These are phyloP conservation scores for Aspergillus cavernicola DNA, from an alignment of 495 filamentous ascomycete species.

Conservation along the genomic window DNA sequence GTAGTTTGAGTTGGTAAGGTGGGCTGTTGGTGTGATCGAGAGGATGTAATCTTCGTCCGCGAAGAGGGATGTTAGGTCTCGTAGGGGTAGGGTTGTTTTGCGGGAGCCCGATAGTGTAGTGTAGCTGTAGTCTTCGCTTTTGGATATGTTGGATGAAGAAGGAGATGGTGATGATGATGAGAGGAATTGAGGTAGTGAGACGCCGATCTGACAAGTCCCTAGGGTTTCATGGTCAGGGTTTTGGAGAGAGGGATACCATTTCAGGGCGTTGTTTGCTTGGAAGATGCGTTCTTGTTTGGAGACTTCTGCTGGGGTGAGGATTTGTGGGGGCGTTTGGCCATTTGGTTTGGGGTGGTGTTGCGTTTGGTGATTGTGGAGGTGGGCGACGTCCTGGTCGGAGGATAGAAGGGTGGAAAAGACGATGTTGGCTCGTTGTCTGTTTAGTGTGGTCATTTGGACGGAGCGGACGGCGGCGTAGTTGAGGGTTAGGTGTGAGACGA, in stretches of 20 bases:
- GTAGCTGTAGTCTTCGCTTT: neutral
- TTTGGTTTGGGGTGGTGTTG: neutral
- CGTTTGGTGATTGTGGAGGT: neutral
- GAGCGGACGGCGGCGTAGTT: constrained; percentile 84
- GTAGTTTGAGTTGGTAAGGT: too few species aligned
- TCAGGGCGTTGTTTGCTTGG: constrained; percentile 55
- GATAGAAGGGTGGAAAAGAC: constrained; percentile 61
- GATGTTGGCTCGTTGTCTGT: constrained; percentile 82
- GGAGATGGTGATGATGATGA: neutral
- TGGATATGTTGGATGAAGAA: neutral
- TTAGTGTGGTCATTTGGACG: constrained; percentile 81
- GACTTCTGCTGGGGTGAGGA: constrained; percentile 62
- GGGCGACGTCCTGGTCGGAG: constrained; percentile 26
- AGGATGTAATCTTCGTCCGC: constrained; percentile 30
- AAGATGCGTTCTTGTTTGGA: constrained; percentile 70
- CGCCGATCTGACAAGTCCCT: constrained; percentile 34
- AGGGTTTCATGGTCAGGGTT: constrained; percentile 21
- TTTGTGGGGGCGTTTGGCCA: constrained; percentile 1
- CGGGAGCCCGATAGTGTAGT: neutral
- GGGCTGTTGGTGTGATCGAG: constrained; percentile 15
- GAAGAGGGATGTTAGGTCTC: constrained; percentile 24
- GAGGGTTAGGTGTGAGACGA: constrained; percentile 69
- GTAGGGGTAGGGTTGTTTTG: constrained; percentile 20
- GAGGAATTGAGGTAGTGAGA: constrained; percentile 31
- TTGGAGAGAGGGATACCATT: constrained; percentile 36